Conservation (phyloP, 306 rosid genomes). For the Delonix regia region DNA sequence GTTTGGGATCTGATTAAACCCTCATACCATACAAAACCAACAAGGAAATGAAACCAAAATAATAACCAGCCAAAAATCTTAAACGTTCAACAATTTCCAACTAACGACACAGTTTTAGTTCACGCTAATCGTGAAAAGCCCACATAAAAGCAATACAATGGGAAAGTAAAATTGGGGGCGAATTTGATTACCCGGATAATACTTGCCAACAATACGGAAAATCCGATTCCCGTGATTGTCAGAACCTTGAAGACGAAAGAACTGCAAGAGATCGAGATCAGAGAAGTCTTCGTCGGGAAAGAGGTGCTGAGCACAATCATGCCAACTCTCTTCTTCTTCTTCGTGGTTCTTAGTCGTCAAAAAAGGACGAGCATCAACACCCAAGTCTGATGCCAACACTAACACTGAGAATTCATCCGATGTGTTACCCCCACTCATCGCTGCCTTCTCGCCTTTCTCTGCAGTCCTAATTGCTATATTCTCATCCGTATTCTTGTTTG, state of each 20-base stretch:
- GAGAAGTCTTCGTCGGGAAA: constrained; percentile 88
- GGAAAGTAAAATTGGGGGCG: not conserved
- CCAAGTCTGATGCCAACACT: constrained; percentile 74
- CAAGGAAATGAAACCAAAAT: not conserved
- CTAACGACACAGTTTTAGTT: not conserved
- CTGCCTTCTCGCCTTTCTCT: constrained; percentile 7
- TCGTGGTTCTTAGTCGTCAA: constrained; percentile 35
- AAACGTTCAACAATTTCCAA: not conserved
- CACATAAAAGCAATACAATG: not conserved
- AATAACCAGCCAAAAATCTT: not conserved
- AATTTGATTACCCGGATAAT: constrained; percentile 72
- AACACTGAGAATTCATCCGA: constrained; percentile 85
- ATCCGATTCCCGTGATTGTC: constrained; percentile 67
- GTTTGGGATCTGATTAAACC: not conserved
- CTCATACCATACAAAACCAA: not conserved
- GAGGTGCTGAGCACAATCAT: constrained; percentile 77
- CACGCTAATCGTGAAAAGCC: not conserved
- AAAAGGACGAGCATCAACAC: constrained; percentile 81
- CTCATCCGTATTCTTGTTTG: no score
- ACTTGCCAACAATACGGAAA: constrained; percentile 81
- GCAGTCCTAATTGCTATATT: no score
- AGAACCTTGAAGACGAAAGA: constrained; percentile 68
- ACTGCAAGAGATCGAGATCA: constrained; percentile 82
- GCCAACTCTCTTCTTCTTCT: constrained; percentile 70
- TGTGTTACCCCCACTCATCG: constrained; percentile 67